phyloP scores from a whole-genome alignment of 495 filamentous ascomycete species.

The Penicillium canescens region DNA sequence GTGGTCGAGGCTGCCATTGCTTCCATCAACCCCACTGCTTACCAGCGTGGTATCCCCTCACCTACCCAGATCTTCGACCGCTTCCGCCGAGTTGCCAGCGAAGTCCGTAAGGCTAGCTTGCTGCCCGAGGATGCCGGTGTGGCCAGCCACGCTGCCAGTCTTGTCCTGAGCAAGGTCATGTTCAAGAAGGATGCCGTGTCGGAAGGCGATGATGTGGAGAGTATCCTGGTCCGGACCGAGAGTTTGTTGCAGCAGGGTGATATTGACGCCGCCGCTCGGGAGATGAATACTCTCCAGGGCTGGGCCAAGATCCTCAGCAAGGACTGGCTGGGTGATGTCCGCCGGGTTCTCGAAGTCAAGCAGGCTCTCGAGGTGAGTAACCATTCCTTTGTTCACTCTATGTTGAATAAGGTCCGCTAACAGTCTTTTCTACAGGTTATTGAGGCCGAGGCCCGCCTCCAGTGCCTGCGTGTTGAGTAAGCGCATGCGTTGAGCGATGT shows the following conservation, averaged over 20 bases:
- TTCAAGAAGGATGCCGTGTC: conserved; percentile 92
- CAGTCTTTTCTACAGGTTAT: conserved; percentile 36
- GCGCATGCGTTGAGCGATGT: conserved; percentile 31
- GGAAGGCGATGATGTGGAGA: conserved; percentile 90
- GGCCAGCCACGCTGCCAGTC: conserved; percentile 86
- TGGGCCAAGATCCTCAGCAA: conserved; percentile 93
- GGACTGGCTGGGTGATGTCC: conserved; percentile 88
- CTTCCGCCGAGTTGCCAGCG: conserved; percentile 89
- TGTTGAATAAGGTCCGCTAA: conserved; percentile 18
- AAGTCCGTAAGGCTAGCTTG: conserved; percentile 91
- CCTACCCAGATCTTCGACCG: conserved; percentile 84
- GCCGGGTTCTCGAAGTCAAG: conserved; percentile 88
- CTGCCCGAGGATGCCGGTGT: conserved; percentile 92
- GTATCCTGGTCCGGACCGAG: conserved; percentile 84
- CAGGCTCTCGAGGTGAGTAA: conserved; percentile 87
- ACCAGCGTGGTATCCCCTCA: conserved; percentile 87
- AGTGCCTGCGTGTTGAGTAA: conserved; percentile 52
- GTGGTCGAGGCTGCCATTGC: conserved; percentile 89
- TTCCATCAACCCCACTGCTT: conserved; percentile 90
- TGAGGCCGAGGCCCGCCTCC: conserved; percentile 50
- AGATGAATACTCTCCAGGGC: conserved; percentile 88
- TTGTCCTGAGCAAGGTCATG: conserved; percentile 83
- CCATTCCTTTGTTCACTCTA: not conserved
- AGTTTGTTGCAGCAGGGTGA: conserved; percentile 87
- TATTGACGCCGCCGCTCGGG: conserved; percentile 84